Conservation (phyloP, 2,329 filamentous ascomycete species). For the Dactylellina haptotyla region DNA sequence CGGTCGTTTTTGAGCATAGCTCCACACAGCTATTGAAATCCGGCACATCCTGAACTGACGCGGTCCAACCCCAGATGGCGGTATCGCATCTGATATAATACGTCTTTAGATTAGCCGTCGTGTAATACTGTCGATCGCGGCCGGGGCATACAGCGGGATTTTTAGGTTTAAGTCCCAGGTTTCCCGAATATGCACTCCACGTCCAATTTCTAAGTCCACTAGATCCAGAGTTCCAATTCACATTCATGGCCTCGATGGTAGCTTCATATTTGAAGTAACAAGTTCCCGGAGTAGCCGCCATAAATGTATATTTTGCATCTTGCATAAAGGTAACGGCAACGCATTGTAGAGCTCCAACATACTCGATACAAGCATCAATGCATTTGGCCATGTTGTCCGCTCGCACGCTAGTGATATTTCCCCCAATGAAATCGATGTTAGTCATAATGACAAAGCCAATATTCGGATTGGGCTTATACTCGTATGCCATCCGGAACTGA, state of each 20-base stretch:
- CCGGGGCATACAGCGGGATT: neutral
- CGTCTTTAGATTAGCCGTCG: neutral
- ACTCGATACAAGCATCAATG: constrained; percentile 1
- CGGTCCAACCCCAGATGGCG: neutral
- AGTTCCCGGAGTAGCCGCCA: neutral
- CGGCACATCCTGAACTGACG: neutral
- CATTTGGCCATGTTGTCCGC: neutral
- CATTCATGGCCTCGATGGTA: no score
- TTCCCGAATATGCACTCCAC: neutral
- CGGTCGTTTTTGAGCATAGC: neutral
- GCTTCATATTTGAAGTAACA: neutral
- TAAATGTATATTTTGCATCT: no score
- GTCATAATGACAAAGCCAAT: neutral
- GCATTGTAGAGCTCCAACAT: neutral
- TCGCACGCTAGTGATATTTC: neutral
- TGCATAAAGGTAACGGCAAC: neutral
- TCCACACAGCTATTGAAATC: neutral
- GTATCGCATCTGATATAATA: neutral
- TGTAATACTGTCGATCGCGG: neutral
- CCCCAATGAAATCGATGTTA: neutral
- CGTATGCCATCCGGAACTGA: no score
- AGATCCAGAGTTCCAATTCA: no score
- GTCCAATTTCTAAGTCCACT: no score
- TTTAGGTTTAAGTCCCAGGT: neutral
- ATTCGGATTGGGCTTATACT: neutral